phyloP scores from a whole-genome alignment of 192 early-diverging fungal species.

The Backusella morwellensis region DNA sequence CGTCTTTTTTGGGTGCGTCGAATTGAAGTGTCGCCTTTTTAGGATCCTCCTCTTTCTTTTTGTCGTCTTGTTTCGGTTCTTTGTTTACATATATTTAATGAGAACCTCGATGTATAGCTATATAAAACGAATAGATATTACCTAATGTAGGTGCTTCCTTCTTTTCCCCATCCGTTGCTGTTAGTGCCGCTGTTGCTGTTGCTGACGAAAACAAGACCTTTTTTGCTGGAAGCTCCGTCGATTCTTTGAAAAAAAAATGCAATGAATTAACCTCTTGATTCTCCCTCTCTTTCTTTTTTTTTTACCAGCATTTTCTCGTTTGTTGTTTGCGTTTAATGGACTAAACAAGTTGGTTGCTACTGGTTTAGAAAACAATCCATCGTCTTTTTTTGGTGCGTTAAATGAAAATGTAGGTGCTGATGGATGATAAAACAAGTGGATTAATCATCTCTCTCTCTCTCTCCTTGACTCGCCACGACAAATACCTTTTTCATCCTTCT shows the following conservation, averaged over 20 bases:
- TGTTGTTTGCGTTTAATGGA: not conserved
- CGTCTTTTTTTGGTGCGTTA: not conserved
- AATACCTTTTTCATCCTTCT: slow-evolving; percentile 1
- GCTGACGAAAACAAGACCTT: not conserved
- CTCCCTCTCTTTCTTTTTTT: not conserved
- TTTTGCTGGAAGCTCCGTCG: not conserved
- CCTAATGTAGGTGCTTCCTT: not conserved
- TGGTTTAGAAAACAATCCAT: not conserved
- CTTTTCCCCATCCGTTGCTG: not conserved
- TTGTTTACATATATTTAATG: not conserved
- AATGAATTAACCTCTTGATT: not conserved
- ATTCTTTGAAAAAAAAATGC: not conserved
- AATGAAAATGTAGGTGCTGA: not conserved
- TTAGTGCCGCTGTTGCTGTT: not conserved
- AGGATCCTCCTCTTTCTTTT: not conserved
- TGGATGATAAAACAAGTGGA: not conserved
- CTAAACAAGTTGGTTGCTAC: not conserved
- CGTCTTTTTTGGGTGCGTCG: not conserved
- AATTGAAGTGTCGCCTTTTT: not conserved
- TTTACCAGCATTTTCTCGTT: not conserved
- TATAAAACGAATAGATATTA: not conserved
- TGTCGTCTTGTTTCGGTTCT: not conserved
- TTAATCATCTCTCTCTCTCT: not conserved
- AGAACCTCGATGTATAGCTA: not conserved
- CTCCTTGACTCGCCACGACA: not conserved